These are phyloP conservation scores for Leptodontidium sp. DNA, from an alignment of 2,329 filamentous ascomycete genomes.

Conservation along the genomic window DNA sequence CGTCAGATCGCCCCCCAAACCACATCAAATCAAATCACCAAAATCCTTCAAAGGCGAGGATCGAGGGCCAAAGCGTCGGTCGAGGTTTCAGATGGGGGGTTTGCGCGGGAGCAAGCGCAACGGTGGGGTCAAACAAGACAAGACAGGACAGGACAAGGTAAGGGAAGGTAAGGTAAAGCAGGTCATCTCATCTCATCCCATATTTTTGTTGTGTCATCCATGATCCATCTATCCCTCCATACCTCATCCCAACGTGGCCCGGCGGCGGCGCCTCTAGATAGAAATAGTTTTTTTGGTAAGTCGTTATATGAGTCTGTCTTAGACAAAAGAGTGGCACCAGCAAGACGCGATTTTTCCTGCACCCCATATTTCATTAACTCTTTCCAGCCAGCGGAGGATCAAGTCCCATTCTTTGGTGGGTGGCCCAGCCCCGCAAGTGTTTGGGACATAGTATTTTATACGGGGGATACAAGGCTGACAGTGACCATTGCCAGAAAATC, in stretches of 20 bases:
- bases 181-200: conserved; percentile 29
- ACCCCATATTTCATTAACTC: conserved; percentile 15
- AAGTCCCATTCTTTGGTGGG: not conserved
- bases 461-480: conserved; percentile 3
- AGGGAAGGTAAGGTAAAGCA: conserved; percentile 21
- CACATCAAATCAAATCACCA: not conserved
- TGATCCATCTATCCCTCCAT: no score
- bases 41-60: not conserved
- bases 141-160: no score
- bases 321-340: not conserved
- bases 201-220: not conserved
- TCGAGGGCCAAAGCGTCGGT: conserved; percentile 28
- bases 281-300: not conserved
- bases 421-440: not conserved
- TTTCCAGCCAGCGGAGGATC: not conserved
- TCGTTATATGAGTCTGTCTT: conserved; percentile 1
- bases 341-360: not conserved
- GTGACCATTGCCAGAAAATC: not conserved
- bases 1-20: no score
- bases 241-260: no score
- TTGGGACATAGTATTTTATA: not conserved
- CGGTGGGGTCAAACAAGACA: not conserved
- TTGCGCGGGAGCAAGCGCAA: conserved; percentile 28
- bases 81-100: conserved; percentile 24
- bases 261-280: no score